phyloP scores from a whole-genome alignment of 73 alveolate species.

The Halteria grandinella region DNA sequence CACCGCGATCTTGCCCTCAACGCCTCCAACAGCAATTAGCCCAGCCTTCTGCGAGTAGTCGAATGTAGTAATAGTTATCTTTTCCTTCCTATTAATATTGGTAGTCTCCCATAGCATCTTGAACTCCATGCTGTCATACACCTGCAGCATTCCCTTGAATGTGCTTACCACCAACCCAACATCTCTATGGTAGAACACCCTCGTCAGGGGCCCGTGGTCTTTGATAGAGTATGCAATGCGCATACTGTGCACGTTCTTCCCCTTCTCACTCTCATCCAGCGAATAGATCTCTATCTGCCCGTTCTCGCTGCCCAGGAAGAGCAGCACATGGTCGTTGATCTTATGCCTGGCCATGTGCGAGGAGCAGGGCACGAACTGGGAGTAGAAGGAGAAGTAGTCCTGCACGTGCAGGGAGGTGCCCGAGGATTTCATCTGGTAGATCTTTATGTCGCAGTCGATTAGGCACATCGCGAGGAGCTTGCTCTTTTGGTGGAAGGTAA shows the following conservation, averaged over 20 bases:
- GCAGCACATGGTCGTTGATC: conserved; percentile 40
- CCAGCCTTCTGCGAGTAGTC: conserved; percentile 39
- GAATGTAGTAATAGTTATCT: conserved; percentile 32
- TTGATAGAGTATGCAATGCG: neutral
- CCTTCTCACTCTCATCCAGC: conserved; percentile 22
- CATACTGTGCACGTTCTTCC: neutral
- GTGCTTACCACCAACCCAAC: conserved; percentile 35
- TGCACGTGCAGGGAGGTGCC: conserved; percentile 33
- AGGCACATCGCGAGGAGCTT: conserved; percentile 39
- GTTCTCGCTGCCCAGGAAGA: conserved; percentile 43
- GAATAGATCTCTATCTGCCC: conserved; percentile 24
- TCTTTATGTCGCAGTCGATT: conserved; percentile 50
- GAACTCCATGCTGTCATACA: conserved; percentile 63
- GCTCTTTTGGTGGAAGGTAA: conserved; percentile 33
- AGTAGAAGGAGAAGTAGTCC: conserved; percentile 21
- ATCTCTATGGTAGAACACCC: conserved; percentile 44
- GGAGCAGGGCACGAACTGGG: conserved; percentile 20
- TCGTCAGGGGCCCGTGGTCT: conserved; percentile 49
- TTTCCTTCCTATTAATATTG: conserved; percentile 25
- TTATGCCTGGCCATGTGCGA: conserved; percentile 42
- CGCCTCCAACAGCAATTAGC: conserved; percentile 62
- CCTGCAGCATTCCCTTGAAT: conserved; percentile 40
- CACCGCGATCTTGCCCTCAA: conserved; percentile 53
- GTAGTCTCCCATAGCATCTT: conserved; percentile 43
- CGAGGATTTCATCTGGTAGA: conserved; percentile 30